Evolutionary conservation across 2,329 filamentous ascomycete species (phyloP).

Genomic region (Botrytis hyacinthi): DNA sequence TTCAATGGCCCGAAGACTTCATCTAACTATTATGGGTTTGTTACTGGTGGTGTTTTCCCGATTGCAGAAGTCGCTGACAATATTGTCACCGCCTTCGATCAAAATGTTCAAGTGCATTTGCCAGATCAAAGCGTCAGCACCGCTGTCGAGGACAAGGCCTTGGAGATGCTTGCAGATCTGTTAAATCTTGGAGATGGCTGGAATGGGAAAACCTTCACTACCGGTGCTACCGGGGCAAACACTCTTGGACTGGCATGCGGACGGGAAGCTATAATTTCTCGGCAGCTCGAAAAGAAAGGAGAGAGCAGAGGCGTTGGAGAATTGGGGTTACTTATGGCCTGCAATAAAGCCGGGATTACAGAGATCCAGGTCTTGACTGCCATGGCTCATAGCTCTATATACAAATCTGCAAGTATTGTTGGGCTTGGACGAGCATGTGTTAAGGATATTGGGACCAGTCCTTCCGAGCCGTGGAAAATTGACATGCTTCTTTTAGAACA

Average conservation of each 20-base stretch:
- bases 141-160: conserved; percentile 69
- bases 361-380: conserved; percentile 77
- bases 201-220: conserved; percentile 78
- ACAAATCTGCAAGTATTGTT: conserved; percentile 78
- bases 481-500: conserved; percentile 64
- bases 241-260: conserved; percentile 66
- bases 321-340: conserved; percentile 66
- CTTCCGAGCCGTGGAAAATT: conserved; percentile 63
- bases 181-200: conserved; percentile 58
- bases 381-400: conserved; percentile 77
- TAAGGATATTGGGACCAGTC: conserved; percentile 53
- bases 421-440: conserved; percentile 73
- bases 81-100: conserved; percentile 76
- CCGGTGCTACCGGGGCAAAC: conserved; percentile 67
- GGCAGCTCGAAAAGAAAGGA: conserved; percentile 37
- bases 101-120: conserved; percentile 82
- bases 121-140: conserved; percentile 73
- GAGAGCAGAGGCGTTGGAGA: conserved; percentile 57
- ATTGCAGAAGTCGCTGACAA: conserved; percentile 81
- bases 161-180: conserved; percentile 67
- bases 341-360: conserved; percentile 59
- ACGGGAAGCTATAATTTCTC: conserved; percentile 61
- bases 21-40: conserved; percentile 75
- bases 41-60: conserved; percentile 78
- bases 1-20: conserved; percentile 38